Base-by-base conservation (phyloP, 1,284 basidiomycete species). In the Trichosporon sp. region DNA sequence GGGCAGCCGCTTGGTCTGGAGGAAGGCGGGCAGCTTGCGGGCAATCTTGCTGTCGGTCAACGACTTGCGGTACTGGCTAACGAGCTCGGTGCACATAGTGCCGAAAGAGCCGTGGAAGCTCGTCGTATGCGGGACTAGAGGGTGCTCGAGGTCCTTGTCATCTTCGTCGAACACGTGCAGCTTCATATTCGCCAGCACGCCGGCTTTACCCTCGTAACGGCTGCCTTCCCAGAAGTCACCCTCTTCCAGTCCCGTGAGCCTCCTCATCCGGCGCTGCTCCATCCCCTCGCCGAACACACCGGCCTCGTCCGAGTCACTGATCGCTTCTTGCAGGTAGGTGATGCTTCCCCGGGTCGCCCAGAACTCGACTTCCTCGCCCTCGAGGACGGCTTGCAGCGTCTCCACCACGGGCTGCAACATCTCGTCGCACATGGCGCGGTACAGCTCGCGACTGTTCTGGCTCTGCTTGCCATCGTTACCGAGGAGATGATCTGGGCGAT, bases 341-440 rank as follows among this genome's bases (percentile, higher is more conserved):
- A 86, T 84, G 1, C 89, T 89, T 73, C 91, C 89, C 3, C 77
- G 76, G 0, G 90, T 92, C 1, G 89, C 88, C 89, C 89, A 93
- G 66, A 92, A 91, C 64, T 86, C 83, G 4, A 88, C 79, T 6
- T 56, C 32, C 29, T 63, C 62, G 1, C 37, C 59, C 9, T 61
- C 46, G 2, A 77, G 64, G 7, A 65, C 64, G 57, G 85, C 83
- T 57, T 80, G 78, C 56, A 91, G 83, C 63, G 88, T 87, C 56
- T 88, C 82, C 9, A 92, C 76, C 29, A 90, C 74, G 0, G 87
- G 86, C 32, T 80, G 82, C 4, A 81, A 75, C 86, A 89, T 89
- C 77, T 93, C 91, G 73, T 89, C 89, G 59, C 74, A 34, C 6
- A 75, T 64, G 27, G 74, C 73, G 60, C 70, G 70, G 44, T 74